Evolutionary conservation across 2,329 filamentous ascomycete genomes (phyloP).

Genomic region (Fusarium chaquense): DNA sequence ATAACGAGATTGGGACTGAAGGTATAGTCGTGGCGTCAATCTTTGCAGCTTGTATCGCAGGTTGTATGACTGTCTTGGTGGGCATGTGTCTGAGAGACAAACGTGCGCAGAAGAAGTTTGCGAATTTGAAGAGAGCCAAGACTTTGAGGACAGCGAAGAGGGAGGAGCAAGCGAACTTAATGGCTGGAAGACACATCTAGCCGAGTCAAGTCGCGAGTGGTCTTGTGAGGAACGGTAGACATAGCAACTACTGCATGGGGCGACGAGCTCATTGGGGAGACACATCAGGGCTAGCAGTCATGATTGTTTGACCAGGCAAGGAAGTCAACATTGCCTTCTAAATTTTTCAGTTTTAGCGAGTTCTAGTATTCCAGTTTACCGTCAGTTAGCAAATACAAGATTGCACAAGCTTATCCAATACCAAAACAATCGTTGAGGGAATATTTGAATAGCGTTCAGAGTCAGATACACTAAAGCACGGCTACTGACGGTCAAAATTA

Average conservation of each 20-base stretch:
- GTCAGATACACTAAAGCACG: not conserved
- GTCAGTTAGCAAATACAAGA: no score
- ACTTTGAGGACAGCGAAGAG: conserved; percentile 10
- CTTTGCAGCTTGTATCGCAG: conserved; percentile 7
- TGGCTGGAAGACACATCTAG: not conserved
- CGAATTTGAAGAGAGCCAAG: conserved; percentile 8
- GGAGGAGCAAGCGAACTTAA: conserved; percentile 4
- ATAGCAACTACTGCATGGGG: not conserved
- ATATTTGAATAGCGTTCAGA: fast-evolving
- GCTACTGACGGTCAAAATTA: not conserved
- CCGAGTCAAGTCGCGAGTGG: not conserved
- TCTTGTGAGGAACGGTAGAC: not conserved
- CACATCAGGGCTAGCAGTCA: not conserved
- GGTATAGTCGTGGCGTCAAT: conserved; percentile 16
- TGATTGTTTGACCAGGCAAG: not conserved
- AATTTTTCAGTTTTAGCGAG: no score
- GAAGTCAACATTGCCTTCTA: no score
- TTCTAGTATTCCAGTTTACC: no score
- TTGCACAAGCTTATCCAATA: no score
- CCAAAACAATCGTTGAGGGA: not conserved
- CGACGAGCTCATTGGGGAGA: not conserved
- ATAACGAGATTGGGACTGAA: conserved; percentile 11
- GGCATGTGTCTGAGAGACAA: conserved; percentile 16
- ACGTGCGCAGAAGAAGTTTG: conserved; percentile 5
- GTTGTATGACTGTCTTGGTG: conserved; percentile 9